A percentile compares a stretch with the other conserved stretches of the same genome.
Conservation (phyloP, 176 grass and related monocot species). For the Eragrostis nindensis region DNA sequence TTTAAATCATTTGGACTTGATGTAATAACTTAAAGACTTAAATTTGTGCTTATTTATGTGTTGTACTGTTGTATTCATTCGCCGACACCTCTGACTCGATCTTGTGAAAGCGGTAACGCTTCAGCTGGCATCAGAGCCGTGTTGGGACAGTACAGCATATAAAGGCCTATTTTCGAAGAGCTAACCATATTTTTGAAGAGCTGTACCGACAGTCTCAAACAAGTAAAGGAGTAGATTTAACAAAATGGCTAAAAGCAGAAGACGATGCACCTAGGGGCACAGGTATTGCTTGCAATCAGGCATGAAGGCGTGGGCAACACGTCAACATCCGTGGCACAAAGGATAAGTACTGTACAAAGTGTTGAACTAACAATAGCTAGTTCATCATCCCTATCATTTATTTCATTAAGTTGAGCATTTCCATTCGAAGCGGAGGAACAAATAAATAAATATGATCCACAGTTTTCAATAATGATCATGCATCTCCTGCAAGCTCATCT, state of each 20-base stretch:
- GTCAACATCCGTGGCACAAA: neutral
- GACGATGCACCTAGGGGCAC: no score
- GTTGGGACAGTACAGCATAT: no score
- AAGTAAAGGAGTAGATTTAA: neutral
- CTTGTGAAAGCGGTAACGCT: no score
- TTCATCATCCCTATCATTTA: neutral
- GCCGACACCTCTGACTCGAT: no score
- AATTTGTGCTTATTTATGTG: no score
- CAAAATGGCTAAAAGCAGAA: neutral
- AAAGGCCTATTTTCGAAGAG: no score
- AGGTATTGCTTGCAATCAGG: neutral
- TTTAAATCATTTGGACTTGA: no score
- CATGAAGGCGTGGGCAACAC: neutral
- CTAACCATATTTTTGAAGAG: no score
- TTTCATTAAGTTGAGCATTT: neutral
- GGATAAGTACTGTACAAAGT: neutral
- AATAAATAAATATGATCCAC: neutral
- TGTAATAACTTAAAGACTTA: no score
- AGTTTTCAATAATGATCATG: neutral
- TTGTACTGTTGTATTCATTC: no score
- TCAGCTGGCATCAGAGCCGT: no score
- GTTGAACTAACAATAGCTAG: neutral
- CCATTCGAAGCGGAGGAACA: neutral
- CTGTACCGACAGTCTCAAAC: neutral
- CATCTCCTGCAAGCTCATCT: neutral